Conservation (phyloP, 169 alveolate genomes). For the Plasmodium yoelii region DNA sequence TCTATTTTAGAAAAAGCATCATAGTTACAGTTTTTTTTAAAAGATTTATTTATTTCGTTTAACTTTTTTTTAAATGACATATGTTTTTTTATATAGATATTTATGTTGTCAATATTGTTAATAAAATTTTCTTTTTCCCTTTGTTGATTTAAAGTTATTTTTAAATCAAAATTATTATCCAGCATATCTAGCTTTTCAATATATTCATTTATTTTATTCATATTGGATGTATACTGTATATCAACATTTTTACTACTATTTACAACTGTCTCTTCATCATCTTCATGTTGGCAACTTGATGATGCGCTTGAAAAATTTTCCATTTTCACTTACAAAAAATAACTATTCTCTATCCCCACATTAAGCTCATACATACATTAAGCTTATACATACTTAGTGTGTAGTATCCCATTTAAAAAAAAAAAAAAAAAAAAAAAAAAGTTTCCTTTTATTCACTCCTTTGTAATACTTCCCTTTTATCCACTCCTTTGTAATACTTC, state of each 20-base stretch:
- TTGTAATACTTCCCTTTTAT: too few species aligned
- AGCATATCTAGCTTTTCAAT: slow-evolving; percentile 60
- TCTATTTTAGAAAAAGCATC: slow-evolving; percentile 52
- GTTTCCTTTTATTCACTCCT: too few species aligned
- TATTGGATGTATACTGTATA: neutral
- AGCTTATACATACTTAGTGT: too few species aligned
- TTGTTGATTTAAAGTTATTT: slow-evolving; percentile 54
- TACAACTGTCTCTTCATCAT: neutral
- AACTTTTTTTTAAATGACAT: slow-evolving; percentile 29
- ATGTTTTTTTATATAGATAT: slow-evolving; percentile 59
- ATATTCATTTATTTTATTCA: slow-evolving; percentile 20
- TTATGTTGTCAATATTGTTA: slow-evolving; percentile 51
- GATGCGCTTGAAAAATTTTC: neutral
- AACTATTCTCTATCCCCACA: too few species aligned
- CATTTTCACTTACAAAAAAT: too few species aligned
- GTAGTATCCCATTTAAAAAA: too few species aligned
- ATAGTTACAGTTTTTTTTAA: slow-evolving; percentile 68
- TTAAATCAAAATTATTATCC: slow-evolving; percentile 33
- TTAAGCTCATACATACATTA: too few species aligned
- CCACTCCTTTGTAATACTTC: too few species aligned
- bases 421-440: too few species aligned
- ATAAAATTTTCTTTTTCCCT: slow-evolving; percentile 58
- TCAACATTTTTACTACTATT: too few species aligned
- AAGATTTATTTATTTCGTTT: slow-evolving; percentile 39
- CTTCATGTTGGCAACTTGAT: slow-evolving; percentile 18